Percentiles rank a stretch among this genome's conserved stretches.
phyloP scores from a whole-genome alignment of 2,329 filamentous ascomycete species.

The Aplosporella prunicola region DNA sequence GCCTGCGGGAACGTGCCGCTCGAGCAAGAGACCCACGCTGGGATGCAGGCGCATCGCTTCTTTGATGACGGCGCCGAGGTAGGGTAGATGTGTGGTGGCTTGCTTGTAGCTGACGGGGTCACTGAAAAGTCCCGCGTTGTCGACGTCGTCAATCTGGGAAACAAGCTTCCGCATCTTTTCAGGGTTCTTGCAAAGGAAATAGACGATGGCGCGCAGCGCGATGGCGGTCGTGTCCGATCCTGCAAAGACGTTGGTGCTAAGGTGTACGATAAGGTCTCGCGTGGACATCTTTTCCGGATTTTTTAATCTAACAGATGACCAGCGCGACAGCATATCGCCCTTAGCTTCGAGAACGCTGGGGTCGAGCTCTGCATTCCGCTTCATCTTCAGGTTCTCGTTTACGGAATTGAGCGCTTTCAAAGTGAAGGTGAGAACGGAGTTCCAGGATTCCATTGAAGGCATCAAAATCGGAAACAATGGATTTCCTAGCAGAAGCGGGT shows the following conservation, averaged over 20 bases:
- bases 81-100: conserved; percentile 25
- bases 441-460: conserved; percentile 28
- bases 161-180: conserved; percentile 16
- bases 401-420: conserved; percentile 24
- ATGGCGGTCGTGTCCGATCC: conserved; percentile 29
- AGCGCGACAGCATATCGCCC: conserved; percentile 30
- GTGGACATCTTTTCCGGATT: conserved; percentile 26
- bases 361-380: conserved; percentile 28
- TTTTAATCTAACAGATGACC: conserved; percentile 22
- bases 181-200: conserved; percentile 20
- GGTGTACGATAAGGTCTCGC: conserved; percentile 25
- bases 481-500: conserved; percentile 21
- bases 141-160: conserved; percentile 17
- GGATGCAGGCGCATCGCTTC: conserved; percentile 39
- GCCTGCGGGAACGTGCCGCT: conserved; percentile 21
- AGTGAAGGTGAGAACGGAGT: conserved; percentile 24
- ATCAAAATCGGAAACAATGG: conserved; percentile 22
- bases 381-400: conserved; percentile 14
- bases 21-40: conserved; percentile 22
- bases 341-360: conserved; percentile 21
- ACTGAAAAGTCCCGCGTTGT: conserved; percentile 13
- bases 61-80: conserved; percentile 39
- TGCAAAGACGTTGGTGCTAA: conserved; percentile 26
- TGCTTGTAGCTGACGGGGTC: conserved; percentile 16
- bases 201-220: conserved; percentile 26